Evolutionary conservation across 2,329 filamentous ascomycete genomes (phyloP).

Genomic region (Dryadomyces sulphureus): DNA sequence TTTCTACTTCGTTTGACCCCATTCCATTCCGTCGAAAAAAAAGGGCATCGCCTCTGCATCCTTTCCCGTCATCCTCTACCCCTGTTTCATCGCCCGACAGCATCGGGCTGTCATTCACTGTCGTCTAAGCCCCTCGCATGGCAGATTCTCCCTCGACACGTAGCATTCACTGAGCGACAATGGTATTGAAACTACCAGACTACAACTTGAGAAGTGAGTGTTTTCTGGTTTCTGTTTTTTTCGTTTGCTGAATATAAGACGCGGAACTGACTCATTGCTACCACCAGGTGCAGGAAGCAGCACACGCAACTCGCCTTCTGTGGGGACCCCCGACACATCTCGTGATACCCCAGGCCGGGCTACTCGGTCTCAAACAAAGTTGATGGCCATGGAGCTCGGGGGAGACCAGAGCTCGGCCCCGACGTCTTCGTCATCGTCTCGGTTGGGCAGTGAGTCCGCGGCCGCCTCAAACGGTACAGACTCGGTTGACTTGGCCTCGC

Average conservation of each 20-base stretch:
- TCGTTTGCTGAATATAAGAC: too few relatives aligned
- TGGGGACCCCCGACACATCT: neutral
- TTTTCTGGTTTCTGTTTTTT: neutral
- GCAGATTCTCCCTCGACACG: neutral
- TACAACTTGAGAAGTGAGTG: neutral
- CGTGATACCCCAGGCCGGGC: neutral
- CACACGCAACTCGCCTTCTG: neutral
- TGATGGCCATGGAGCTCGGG: neutral
- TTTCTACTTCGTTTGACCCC: neutral
- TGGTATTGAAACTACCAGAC: neutral
- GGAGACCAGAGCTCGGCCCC: constrained; percentile 11
- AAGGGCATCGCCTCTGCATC: too few relatives aligned
- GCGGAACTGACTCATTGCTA: neutral
- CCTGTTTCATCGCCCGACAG: neutral
- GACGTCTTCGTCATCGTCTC: constrained; percentile 9
- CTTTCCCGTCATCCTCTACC: neutral
- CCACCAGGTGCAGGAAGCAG: neutral
- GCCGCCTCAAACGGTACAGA: too few relatives aligned
- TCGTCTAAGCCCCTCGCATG: neutral
- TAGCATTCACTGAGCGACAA: neutral
- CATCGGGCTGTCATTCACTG: neutral
- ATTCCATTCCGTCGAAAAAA: neutral
- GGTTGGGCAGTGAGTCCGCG: constrained; percentile 16
- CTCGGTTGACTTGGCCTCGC: constrained; percentile 23
- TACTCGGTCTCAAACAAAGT: constrained; percentile 2